Evolutionary conservation across 1,284 basidiomycete species (phyloP).

Genomic region (Tylopilus sp.): DNA sequence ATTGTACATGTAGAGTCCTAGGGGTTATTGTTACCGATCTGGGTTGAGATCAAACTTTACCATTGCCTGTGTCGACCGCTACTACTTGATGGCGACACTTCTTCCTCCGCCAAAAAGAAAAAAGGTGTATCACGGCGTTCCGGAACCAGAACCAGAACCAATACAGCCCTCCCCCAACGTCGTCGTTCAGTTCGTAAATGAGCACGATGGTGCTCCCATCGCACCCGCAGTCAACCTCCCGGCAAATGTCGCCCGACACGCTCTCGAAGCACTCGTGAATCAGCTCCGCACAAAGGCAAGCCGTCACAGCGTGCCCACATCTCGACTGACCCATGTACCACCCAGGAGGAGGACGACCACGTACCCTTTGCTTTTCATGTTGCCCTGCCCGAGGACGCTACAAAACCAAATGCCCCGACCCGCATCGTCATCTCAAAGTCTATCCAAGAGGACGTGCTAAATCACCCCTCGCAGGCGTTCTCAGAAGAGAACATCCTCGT

Average conservation of each 20-base stretch:
- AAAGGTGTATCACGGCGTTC: slow-evolving; percentile 72
- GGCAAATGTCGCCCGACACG: slow-evolving; percentile 80
- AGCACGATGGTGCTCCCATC: slow-evolving; percentile 73
- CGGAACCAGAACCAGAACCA: slow-evolving; percentile 56
- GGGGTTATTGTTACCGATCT: slow-evolving; percentile 23
- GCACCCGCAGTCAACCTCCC: slow-evolving; percentile 86
- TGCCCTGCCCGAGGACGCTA: slow-evolving; percentile 53
- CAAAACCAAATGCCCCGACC: slow-evolving; percentile 57
- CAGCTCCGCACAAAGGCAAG: slow-evolving; percentile 69
- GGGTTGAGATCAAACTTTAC: neutral
- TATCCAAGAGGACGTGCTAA: slow-evolving; percentile 73
- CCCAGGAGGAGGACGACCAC: slow-evolving; percentile 71
- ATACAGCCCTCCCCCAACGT: slow-evolving; percentile 61
- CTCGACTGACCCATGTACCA: slow-evolving; percentile 4
- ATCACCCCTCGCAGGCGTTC: slow-evolving; percentile 65
- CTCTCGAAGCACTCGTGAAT: slow-evolving; percentile 81
- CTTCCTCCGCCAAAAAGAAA: slow-evolving; percentile 82
- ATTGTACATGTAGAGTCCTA: too few species aligned
- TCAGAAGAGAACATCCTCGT: slow-evolving; percentile 84
- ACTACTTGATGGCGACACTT: slow-evolving; percentile 62
- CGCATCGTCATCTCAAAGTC: slow-evolving; percentile 76
- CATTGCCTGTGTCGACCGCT: neutral
- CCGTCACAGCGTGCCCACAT: neutral
- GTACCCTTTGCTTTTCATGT: slow-evolving; percentile 89
- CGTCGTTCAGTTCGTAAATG: slow-evolving; percentile 86